phyloP scores from a whole-genome alignment of 2,329 filamentous ascomycete species.

The Penicillium italicum region DNA sequence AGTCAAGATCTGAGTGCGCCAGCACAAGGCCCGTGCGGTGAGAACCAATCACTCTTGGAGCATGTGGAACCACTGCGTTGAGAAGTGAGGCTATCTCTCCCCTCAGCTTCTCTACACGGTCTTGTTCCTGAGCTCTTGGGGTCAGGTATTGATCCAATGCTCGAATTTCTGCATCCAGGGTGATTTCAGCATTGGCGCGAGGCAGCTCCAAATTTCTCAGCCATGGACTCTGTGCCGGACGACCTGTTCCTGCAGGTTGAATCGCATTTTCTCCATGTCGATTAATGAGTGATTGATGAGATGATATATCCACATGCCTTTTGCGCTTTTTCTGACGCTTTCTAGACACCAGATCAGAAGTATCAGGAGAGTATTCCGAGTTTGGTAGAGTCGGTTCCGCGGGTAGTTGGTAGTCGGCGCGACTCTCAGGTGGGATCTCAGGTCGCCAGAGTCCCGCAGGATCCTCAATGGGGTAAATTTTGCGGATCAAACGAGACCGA shows the following conservation, averaged over 20 bases:
- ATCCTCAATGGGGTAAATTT: constrained; percentile 20
- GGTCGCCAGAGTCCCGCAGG: constrained; percentile 17
- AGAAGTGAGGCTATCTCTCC: constrained; percentile 30
- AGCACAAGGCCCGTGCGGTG: constrained; percentile 51
- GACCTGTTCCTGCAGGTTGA: constrained; percentile 14
- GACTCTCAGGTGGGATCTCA: constrained; percentile 15
- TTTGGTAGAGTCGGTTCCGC: not conserved
- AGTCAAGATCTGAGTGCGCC: constrained; percentile 55
- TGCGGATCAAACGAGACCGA: constrained; percentile 35
- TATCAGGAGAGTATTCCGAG: not conserved
- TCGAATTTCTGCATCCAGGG: constrained; percentile 46
- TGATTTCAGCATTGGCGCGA: constrained; percentile 25
- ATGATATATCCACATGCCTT: not conserved
- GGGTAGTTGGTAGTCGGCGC: constrained; percentile 12
- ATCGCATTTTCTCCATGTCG: constrained; percentile 1
- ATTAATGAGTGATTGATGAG: not conserved
- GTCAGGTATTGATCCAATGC: constrained; percentile 46
- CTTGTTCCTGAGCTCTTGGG: constrained; percentile 44
- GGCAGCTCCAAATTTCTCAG: constrained; percentile 19
- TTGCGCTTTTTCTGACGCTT: constrained; percentile 6
- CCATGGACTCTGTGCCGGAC: constrained; percentile 33
- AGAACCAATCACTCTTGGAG: constrained; percentile 52
- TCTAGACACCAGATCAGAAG: not conserved
- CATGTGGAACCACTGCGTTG: constrained; percentile 24
- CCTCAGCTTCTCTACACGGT: constrained; percentile 26